Conservation (phyloP, 2,329 filamentous ascomycete genomes). For the Sporothrix brasiliensis region DNA sequence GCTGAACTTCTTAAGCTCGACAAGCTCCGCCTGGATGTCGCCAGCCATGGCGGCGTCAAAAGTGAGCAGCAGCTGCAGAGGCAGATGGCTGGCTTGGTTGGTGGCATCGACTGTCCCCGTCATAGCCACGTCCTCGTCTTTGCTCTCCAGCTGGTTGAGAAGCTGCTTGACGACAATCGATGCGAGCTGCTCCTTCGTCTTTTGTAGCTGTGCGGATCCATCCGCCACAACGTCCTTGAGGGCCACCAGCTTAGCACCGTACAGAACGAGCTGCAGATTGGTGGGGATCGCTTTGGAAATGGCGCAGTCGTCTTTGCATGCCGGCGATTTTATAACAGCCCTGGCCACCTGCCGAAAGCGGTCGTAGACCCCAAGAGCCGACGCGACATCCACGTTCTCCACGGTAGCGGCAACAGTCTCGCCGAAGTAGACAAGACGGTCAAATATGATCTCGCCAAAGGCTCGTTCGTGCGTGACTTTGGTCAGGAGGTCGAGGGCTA, state of each 20-base stretch:
- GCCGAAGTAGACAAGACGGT: constrained; percentile 44
- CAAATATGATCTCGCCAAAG: constrained; percentile 49
- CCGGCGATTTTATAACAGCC: background rate
- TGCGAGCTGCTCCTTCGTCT: constrained; percentile 10
- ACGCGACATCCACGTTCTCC: background rate
- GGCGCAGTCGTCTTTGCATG: background rate
- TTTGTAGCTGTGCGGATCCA: background rate
- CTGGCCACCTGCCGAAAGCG: constrained; percentile 26
- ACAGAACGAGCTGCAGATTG: constrained; percentile 21
- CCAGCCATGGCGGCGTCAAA: constrained; percentile 37
- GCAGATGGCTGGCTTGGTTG: background rate
- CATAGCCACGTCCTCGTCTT: constrained; percentile 24
- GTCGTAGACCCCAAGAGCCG: constrained; percentile 26
- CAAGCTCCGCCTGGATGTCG: constrained; percentile 34
- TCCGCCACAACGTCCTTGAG: background rate
- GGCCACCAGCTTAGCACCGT: constrained; percentile 10
- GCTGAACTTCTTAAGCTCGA: constrained; percentile 16
- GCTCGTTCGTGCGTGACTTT: constrained; percentile 57
- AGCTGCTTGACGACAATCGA: constrained; percentile 27
- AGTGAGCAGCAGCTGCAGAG: constrained; percentile 36
- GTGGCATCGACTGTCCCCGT: background rate
- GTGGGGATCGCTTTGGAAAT: background rate
- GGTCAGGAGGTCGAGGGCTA: constrained; percentile 50
- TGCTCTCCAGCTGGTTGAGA: constrained; percentile 1
- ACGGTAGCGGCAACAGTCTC: constrained; percentile 29